Evolutionary conservation across 1,139 yeast species (phyloP).

Genomic region (Kazachstania sp.): DNA sequence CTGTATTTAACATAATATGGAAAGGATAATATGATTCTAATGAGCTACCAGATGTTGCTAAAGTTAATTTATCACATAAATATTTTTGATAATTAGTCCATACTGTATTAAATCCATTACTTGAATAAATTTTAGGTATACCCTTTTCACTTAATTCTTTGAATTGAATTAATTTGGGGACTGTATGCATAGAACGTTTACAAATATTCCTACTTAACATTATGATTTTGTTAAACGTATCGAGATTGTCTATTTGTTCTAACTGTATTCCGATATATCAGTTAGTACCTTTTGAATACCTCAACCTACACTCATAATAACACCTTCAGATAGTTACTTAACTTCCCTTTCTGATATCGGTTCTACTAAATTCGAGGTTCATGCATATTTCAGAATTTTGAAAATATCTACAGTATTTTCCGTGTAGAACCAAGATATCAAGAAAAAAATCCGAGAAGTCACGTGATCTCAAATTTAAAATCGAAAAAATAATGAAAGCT

Average conservation of each 20-base stretch:
- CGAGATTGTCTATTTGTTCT: background rate
- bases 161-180: conserved; percentile 48
- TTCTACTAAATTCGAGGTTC: no score
- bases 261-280: no score
- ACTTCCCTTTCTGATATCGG: no score
- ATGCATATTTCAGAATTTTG: no score
- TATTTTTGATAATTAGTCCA: conserved; percentile 78
- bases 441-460: background rate
- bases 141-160: conserved; percentile 41
- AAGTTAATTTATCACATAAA: conserved; percentile 60
- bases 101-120: conserved; percentile 58
- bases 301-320: no score
- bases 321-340: no score
- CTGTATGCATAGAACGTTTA: conserved; percentile 44
- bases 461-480: background rate
- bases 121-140: conserved; percentile 61
- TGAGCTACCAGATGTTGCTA: conserved; percentile 69
- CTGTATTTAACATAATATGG: conserved; percentile 65
- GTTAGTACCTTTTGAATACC: no score
- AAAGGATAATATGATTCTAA: conserved; percentile 72
- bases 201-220: conserved; percentile 11
- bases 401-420: no score
- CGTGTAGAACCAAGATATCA: background rate
- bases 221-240: background rate
- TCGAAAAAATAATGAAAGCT: conserved; percentile 23